Conservation (phyloP, 1,139 yeast genomes). For the Meyerozyma guilliermondii region DNA sequence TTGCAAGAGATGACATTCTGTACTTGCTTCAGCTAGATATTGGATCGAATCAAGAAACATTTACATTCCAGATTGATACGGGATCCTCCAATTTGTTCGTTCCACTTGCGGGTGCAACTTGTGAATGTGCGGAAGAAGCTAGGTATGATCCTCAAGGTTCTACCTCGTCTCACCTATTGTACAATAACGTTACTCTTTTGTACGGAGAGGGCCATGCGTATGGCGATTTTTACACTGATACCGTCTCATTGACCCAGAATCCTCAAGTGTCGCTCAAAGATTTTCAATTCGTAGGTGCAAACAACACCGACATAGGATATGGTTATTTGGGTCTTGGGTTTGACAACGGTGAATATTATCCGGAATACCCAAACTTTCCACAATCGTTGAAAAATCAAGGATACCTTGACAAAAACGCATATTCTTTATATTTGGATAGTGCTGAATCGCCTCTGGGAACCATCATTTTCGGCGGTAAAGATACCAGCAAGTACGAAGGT, state of each 20-base stretch:
- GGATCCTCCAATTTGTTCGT: slow-evolving; percentile 10
- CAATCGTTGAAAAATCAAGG: slow-evolving; percentile 17
- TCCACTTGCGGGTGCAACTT: not conserved
- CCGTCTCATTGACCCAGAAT: slow-evolving; percentile 5
- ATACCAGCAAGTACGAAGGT: slow-evolving; percentile 48
- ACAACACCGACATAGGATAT: slow-evolving; percentile 4
- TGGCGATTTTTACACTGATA: slow-evolving; percentile 7
- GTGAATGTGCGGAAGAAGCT: slow-evolving; percentile 2
- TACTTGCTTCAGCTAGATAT: not conserved
- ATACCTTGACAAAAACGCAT: slow-evolving; percentile 13
- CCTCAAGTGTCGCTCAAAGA: slow-evolving; percentile 2
- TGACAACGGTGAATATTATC: slow-evolving; percentile 8
- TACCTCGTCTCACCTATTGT: slow-evolving; percentile 4
- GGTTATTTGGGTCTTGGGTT: slow-evolving; percentile 19
- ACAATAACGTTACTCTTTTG: slow-evolving; percentile 3
- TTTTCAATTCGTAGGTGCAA: slow-evolving; percentile 15
- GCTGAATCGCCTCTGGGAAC: slow-evolving; percentile 28
- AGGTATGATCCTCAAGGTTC: slow-evolving; percentile 7
- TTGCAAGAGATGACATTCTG: not conserved
- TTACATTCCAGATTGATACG: slow-evolving; percentile 10
- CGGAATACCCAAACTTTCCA: slow-evolving; percentile 17
- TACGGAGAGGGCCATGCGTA: slow-evolving; percentile 9
- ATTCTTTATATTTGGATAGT: slow-evolving; percentile 18
- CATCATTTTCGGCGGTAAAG: slow-evolving; percentile 58
- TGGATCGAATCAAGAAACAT: slow-evolving; percentile 7